Conservation (phyloP, 2,329 filamentous ascomycete species). For the Exophiala dermatitidis region DNA sequence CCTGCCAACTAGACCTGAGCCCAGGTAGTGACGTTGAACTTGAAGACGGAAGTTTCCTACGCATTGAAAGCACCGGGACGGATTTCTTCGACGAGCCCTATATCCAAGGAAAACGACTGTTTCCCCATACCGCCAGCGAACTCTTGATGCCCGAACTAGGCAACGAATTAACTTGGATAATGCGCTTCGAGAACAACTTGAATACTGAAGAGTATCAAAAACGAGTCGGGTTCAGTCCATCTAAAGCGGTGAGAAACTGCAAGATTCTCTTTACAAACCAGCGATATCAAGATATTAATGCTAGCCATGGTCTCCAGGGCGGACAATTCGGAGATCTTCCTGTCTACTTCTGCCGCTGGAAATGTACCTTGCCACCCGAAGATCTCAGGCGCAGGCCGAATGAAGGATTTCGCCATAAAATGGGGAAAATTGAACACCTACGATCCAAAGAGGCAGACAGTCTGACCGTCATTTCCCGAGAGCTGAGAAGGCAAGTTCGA, state of each 20-base stretch:
- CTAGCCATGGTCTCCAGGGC: slow-evolving; percentile 29
- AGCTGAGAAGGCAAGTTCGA: background rate
- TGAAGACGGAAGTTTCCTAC: slow-evolving; percentile 36
- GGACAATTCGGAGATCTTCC: background rate
- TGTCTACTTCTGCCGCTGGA: slow-evolving; percentile 13
- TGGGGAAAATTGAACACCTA: slow-evolving; percentile 3
- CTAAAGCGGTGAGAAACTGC: slow-evolving; percentile 37
- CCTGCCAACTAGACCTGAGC: background rate
- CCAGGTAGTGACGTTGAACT: slow-evolving; percentile 31
- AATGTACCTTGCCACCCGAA: background rate
- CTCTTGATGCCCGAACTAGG: slow-evolving; percentile 33
- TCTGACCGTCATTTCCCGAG: background rate
- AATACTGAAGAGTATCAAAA: background rate
- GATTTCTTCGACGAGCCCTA: slow-evolving; percentile 24
- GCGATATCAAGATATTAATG: slow-evolving; percentile 34
- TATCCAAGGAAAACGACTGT: slow-evolving; percentile 36
- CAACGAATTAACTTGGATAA: slow-evolving; percentile 43
- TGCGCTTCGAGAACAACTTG: slow-evolving; percentile 1
- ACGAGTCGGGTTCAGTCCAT: slow-evolving; percentile 30
- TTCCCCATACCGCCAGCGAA: slow-evolving; percentile 30
- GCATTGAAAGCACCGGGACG: slow-evolving; percentile 35
- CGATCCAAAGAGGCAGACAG: background rate
- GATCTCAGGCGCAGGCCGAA: background rate
- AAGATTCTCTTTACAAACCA: slow-evolving; percentile 51
- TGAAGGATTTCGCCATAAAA: background rate